phyloP scores from a whole-genome alignment of 345 rosid species.

The Citrus medica region DNA sequence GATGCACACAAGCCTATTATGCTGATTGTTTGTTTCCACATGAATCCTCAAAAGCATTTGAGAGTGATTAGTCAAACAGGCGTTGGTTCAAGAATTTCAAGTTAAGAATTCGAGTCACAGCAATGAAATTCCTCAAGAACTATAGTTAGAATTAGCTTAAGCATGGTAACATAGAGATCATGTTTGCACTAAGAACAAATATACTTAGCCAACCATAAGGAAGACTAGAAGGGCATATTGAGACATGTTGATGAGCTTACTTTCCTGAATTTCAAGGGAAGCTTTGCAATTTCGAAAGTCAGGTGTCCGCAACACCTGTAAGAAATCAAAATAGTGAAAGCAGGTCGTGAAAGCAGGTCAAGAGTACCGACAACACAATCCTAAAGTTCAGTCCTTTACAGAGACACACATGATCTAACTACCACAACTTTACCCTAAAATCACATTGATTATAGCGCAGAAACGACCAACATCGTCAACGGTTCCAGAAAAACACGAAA shows the following conservation, averaged over 20 bases:
- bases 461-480: neutral
- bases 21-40: neutral
- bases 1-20: neutral
- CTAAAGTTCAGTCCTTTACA: neutral
- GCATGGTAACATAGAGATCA: neutral
- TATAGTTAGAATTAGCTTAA: neutral
- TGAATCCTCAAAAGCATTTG: neutral
- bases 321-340: slow-evolving; percentile 3
- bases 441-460: neutral
- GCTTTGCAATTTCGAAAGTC: slow-evolving; percentile 64
- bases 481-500: neutral
- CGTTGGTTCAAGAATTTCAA: neutral
- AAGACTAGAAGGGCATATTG: neutral
- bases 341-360: neutral
- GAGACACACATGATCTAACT: neutral
- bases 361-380: neutral
- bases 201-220: neutral
- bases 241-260: slow-evolving; percentile 37
- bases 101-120: no score
- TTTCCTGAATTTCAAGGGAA: slow-evolving; percentile 60
- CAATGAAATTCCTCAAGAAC: neutral
- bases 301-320: slow-evolving; percentile 60
- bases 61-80: neutral
- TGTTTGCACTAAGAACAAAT: neutral
- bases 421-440: neutral